A percentile compares a stretch with the other conserved stretches of the same genome.
Evolutionary conservation across 495 filamentous ascomycete genomes (phyloP).

Genomic region (Saxophila tyrrhenica): DNA sequence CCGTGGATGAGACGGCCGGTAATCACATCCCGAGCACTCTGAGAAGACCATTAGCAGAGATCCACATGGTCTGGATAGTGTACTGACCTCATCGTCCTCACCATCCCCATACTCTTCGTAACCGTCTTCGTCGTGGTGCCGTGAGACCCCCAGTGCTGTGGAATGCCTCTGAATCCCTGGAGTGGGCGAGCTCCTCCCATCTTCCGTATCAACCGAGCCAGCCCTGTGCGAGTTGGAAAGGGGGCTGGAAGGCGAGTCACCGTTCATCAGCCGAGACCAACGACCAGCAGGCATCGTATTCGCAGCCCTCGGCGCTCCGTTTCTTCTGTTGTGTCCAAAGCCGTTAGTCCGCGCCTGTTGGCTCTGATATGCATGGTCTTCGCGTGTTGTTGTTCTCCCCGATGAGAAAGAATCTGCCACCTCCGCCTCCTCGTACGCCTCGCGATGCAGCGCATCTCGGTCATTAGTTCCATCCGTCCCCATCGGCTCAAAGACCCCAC

Average conservation of each 20-base stretch:
- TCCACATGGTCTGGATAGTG: background rate
- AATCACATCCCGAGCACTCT: slow-evolving; percentile 75
- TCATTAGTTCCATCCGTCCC: slow-evolving; percentile 27
- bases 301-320: background rate
- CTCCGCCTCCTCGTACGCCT: slow-evolving; percentile 12
- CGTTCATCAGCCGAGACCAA: slow-evolving; percentile 3
- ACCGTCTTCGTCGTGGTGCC: slow-evolving; percentile 12
- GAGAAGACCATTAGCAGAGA: background rate
- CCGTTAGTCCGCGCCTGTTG: background rate
- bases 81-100: slow-evolving; percentile 61
- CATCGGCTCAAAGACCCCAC: slow-evolving; percentile 38
- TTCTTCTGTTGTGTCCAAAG: background rate
- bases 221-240: slow-evolving; percentile 10
- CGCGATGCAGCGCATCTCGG: slow-evolving; percentile 2
- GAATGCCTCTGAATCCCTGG: background rate
- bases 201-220: slow-evolving; percentile 4
- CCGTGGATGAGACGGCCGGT: slow-evolving; percentile 89
- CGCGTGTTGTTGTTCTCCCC: slow-evolving; percentile 29
- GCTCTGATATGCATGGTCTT: background rate
- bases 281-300: background rate
- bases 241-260: slow-evolving; percentile 12
- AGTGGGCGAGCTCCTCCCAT: background rate
- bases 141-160: slow-evolving; percentile 11
- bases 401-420: slow-evolving; percentile 3
- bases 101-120: slow-evolving; percentile 37